Base-by-base conservation (phyloP, 129 eudicot species). In the Rutidosis leptorrhynchoides region DNA sequence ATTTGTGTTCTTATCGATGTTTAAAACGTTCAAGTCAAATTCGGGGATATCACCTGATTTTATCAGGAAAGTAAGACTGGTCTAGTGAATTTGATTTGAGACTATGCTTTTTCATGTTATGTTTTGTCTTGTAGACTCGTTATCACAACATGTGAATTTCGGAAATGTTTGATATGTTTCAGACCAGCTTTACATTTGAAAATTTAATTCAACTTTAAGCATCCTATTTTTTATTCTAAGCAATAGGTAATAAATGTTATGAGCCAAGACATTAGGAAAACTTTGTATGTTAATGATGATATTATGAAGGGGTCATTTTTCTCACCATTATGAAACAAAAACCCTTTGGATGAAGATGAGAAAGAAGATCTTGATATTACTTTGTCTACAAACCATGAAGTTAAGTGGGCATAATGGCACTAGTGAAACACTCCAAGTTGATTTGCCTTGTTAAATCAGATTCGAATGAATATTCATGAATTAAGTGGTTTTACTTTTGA, bases 1-100 rank as follows among this genome's bases (percentile, higher is more conserved):
- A 51, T 24, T 74, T 59, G 68, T 58, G 62, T 45, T 30, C 23
- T 58, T 74, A 21, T 67, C 26, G 58, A 26, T 74, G 63, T 74
- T 33, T 7, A 58, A 26, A 26, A 58, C 25, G 33, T 74, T 67
- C 15, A 30, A 48, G 15, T 35, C 33, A 24, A 66, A 46, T 48
- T 67, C 42, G 58, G 51, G 66, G 60, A 43, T 28, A 27, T 56
- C 11, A 21, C n/a, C 55, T 23, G 33, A 54, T 51, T 64, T 64
- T 21, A 6, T 65, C 37, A 26, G 66, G 56, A 55, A 37, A 69
- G 57, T 4, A 48, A 48, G 61, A 72, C 40, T 5, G 19, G 22
- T 40, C 32, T 7, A 11, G 32, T 30, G 3, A 23, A 65, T 21
- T 25, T 26, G 53, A 33, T 65, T 27, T 62, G 40, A 58, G 67